Conservation (phyloP, 2,329 filamentous ascomycete species). For the Thermomyces lanuginosus region DNA sequence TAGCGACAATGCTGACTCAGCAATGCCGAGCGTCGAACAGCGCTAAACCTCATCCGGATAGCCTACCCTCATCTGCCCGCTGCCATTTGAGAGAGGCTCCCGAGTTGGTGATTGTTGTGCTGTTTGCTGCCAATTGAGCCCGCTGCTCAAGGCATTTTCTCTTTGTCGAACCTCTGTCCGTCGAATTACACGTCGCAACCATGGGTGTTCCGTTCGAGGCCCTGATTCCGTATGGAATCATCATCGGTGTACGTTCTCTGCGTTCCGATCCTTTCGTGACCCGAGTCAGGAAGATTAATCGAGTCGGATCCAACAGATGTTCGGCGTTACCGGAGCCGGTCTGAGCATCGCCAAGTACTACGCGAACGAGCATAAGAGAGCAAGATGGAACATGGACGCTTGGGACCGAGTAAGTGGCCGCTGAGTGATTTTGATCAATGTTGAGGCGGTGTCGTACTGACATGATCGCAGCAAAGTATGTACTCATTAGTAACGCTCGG, state of each 20-base stretch:
- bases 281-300: too few relatives aligned
- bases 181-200: conserved; percentile 14
- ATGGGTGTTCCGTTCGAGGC: conserved; percentile 55
- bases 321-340: conserved; percentile 42
- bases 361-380: conserved; percentile 47
- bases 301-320: conserved; percentile 33
- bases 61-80: background rate
- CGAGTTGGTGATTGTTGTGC: too few relatives aligned
- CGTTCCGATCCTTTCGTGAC: conserved; percentile 7
- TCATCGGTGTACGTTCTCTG: conserved; percentile 37
- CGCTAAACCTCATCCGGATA: conserved; percentile 16
- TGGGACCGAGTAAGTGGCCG: conserved; percentile 45
- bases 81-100: too few relatives aligned
- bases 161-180: background rate
- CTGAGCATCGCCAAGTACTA: conserved; percentile 42
- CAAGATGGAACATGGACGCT: conserved; percentile 42
- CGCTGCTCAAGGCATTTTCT: too few relatives aligned
- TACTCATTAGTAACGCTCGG: conserved; percentile 5
- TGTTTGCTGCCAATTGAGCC: too few relatives aligned
- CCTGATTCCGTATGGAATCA: conserved; percentile 47
- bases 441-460: conserved; percentile 22
- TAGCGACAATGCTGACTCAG: conserved; percentile 22
- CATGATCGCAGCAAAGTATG: conserved; percentile 37
- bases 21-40: conserved; percentile 6
- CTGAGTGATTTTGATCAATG: conserved; percentile 1